A percentile compares a stretch with the other conserved stretches of the same genome.
phyloP scores from a whole-genome alignment of 2,329 filamentous ascomycete species.

The Ceratocystis eucalypticola region DNA sequence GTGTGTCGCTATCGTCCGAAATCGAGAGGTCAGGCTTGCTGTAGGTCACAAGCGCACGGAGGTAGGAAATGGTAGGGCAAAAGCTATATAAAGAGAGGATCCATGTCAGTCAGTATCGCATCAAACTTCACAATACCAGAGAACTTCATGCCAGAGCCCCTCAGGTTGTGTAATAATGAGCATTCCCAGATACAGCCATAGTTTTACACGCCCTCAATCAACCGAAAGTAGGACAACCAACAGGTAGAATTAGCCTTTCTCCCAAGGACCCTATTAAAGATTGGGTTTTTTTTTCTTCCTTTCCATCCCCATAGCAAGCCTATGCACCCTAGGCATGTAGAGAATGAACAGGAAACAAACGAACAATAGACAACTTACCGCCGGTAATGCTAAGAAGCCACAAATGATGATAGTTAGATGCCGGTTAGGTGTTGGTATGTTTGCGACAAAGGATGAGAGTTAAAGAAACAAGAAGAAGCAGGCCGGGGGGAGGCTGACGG shows the following conservation, averaged over 20 bases:
- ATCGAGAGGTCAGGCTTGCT: neutral
- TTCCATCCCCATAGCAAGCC: neutral
- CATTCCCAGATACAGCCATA: neutral
- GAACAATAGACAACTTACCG: neutral
- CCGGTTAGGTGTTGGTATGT: neutral
- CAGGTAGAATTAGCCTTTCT: neutral
- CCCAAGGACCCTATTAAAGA: neutral
- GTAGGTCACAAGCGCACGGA: neutral
- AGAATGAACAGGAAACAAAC: neutral
- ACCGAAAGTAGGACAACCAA: neutral
- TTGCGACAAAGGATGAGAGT: neutral
- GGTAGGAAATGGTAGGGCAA: neutral
- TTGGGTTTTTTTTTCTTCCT: neutral
- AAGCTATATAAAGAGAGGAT: neutral
- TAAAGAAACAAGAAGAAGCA: neutral
- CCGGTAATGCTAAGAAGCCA: neutral
- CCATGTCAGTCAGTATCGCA: conserved; percentile 2
- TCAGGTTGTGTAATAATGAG: neutral
- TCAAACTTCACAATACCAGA: neutral
- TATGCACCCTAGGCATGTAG: neutral
- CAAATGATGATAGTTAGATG: neutral
- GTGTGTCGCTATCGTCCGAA: neutral
- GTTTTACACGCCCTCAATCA: neutral
- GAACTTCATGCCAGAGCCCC: neutral
- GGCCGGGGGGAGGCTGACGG: neutral